A percentile compares a stretch with the other conserved stretches of the same genome.
Evolutionary conservation across 2,329 filamentous ascomycete species (phyloP).

Genomic region (Hawksworthiomyces lignivorus): DNA sequence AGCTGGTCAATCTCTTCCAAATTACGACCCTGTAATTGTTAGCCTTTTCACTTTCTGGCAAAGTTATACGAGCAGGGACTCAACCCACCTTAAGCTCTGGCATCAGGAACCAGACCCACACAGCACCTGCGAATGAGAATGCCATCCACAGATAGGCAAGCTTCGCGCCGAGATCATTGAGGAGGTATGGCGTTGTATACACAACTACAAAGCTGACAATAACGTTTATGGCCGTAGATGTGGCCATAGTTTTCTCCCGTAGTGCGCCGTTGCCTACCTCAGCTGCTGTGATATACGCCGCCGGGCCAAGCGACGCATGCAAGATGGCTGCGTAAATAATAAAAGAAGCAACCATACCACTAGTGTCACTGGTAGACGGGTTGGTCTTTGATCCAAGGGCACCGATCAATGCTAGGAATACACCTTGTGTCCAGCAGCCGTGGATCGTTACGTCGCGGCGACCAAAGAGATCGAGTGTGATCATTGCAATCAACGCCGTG

Average conservation of each 20-base stretch:
- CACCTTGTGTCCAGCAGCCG: constrained; percentile 7
- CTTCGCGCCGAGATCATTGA: constrained; percentile 1
- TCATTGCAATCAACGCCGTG: constrained; percentile 1
- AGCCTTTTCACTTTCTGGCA: no score
- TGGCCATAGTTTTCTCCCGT: constrained; percentile 5
- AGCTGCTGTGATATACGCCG: constrained; percentile 3
- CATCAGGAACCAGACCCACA: constrained; percentile 5
- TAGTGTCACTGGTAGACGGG: constrained; percentile 1
- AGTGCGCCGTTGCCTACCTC: constrained; percentile 3
- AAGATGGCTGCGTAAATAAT: constrained; percentile 3
- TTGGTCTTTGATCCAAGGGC: not conserved
- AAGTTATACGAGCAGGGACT: not conserved
- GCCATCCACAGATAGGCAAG: constrained; percentile 6
- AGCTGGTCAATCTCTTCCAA: constrained; percentile 5
- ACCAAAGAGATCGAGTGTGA: constrained; percentile 2
- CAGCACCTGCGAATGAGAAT: constrained; percentile 3
- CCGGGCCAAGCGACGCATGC: constrained; percentile 2
- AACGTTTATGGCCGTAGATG: constrained; percentile 2
- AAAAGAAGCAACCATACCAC: constrained; percentile 5
- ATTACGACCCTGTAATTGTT: not conserved
- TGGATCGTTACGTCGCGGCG: constrained; percentile 4
- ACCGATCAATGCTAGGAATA: constrained; percentile 3
- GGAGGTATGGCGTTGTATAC: constrained; percentile 5
- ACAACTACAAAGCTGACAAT: constrained; percentile 4
- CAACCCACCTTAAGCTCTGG: constrained; percentile 1